Conservation (phyloP, 2,329 filamentous ascomycete genomes). For the Chrysoporthe puriensis region DNA sequence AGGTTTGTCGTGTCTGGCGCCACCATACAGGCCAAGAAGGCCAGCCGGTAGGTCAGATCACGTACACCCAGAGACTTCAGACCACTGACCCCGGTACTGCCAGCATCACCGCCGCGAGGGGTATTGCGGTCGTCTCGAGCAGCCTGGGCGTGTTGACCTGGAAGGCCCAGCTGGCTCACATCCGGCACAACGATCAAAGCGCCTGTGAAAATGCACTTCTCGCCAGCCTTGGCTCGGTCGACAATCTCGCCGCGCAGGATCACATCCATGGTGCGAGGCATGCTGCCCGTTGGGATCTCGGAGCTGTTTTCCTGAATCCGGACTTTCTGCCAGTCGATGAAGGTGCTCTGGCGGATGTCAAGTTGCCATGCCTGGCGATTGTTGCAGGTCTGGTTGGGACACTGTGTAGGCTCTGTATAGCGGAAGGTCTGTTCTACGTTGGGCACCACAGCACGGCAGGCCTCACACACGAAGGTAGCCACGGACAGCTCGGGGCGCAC, state of each 20-base stretch:
- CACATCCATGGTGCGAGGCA: constrained; percentile 97
- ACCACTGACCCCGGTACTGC: constrained; percentile 82
- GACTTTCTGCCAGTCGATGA: constrained; percentile 99
- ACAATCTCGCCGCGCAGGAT: constrained; percentile 97
- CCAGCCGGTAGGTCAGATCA: constrained; percentile 91
- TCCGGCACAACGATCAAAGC: constrained; percentile 96
- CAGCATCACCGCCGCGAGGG: constrained; percentile 75
- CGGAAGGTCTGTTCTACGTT: constrained; percentile 97
- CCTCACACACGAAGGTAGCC: constrained; percentile 90
- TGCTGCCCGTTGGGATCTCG: constrained; percentile 96
- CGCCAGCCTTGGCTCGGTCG: constrained; percentile 93
- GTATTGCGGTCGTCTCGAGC: constrained; percentile 80
- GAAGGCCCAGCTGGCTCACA: constrained; percentile 90
- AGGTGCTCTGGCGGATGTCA: constrained; percentile 96
- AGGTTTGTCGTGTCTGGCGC: constrained; percentile 83
- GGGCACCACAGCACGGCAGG: constrained; percentile 79
- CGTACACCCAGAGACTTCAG: constrained; percentile 92
- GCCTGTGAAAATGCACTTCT: constrained; percentile 98
- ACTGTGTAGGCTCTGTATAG: constrained; percentile 96
- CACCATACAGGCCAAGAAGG: constrained; percentile 97
- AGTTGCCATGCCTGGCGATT: constrained; percentile 94
- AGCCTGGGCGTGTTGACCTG: constrained; percentile 81
- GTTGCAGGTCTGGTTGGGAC: constrained; percentile 82
- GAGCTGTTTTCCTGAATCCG: constrained; percentile 98
- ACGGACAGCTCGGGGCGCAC: constrained; percentile 91